phyloP scores from a whole-genome alignment of 805 yeast species.

The Kodamaea nitidulidarum region DNA sequence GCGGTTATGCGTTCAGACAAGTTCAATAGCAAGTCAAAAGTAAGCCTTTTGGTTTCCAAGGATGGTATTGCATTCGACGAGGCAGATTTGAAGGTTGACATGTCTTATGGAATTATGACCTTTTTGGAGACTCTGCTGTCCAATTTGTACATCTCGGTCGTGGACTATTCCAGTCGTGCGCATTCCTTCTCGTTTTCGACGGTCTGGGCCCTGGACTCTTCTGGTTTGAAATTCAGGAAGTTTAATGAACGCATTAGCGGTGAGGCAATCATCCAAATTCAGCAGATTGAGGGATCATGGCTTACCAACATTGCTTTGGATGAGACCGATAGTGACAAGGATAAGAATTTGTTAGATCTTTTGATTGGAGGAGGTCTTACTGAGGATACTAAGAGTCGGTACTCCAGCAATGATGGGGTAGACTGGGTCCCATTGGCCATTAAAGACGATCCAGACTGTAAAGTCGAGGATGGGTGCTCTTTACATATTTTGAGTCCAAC shows the following conservation, averaged over 20 bases:
- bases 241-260: constrained; percentile 41
- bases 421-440: constrained; percentile 49
- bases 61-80: constrained; percentile 40
- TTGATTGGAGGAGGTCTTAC: constrained; percentile 17
- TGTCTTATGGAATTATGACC: constrained; percentile 32
- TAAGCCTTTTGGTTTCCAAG: constrained; percentile 43
- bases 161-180: constrained; percentile 16
- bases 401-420: constrained; percentile 51
- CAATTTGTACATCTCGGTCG: constrained; percentile 29
- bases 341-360: constrained; percentile 23
- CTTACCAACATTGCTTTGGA: constrained; percentile 40
- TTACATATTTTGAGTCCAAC: constrained; percentile 35
- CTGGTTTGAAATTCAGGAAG: constrained; percentile 49
- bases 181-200: constrained; percentile 23
- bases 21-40: constrained; percentile 33
- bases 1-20: constrained; percentile 41
- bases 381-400: constrained; percentile 26
- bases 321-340: constrained; percentile 7
- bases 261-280: constrained; percentile 44
- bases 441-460: constrained; percentile 42
- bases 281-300: constrained; percentile 60
- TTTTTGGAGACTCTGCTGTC: constrained; percentile 38
- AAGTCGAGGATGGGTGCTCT: constrained; percentile 46
- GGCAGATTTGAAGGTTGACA: constrained; percentile 38
- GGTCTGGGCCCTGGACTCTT: constrained; percentile 52